A percentile compares a stretch with the other conserved stretches of the same genome.
Evolutionary conservation across 805 yeast genomes (phyloP).

Genomic region (Saturnispora silvae): DNA sequence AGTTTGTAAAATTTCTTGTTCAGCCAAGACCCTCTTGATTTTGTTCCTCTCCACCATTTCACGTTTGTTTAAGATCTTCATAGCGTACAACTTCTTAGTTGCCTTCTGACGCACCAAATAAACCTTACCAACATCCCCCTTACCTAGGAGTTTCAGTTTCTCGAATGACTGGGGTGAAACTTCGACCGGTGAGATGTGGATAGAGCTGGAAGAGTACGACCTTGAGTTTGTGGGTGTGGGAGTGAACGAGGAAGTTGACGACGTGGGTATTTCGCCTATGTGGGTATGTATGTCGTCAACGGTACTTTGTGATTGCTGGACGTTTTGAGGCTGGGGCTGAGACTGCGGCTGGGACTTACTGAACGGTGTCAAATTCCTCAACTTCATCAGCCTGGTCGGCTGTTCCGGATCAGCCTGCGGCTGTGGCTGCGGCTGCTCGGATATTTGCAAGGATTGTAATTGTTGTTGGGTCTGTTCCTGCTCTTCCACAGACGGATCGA

Average conservation of each 20-base stretch:
- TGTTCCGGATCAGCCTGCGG: neutral
- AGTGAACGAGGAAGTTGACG: slow-evolving; percentile 26
- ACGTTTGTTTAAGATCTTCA: slow-evolving; percentile 81
- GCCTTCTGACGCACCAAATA: slow-evolving; percentile 78
- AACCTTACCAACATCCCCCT: slow-evolving; percentile 97
- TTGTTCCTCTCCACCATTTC: slow-evolving; percentile 95
- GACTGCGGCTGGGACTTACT: neutral
- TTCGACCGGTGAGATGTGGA: slow-evolving; percentile 62
- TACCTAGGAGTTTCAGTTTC: slow-evolving; percentile 80
- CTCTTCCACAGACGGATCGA: neutral
- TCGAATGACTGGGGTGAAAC: slow-evolving; percentile 85
- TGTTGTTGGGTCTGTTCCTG: neutral
- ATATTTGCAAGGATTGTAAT: neutral
- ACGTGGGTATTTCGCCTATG: slow-evolving; percentile 27
- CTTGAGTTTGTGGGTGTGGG: slow-evolving; percentile 25
- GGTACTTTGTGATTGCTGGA: neutral
- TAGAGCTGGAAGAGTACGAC: slow-evolving; percentile 64
- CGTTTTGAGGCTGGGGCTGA: neutral
- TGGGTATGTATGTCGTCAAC: slow-evolving; percentile 21
- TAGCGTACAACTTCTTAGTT: slow-evolving; percentile 70
- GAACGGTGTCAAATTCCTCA: neutral
- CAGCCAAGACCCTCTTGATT: slow-evolving; percentile 89
- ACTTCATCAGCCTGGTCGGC: neutral
- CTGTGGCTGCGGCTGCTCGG: neutral
- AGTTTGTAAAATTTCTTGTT: slow-evolving; percentile 91